phyloP scores from a whole-genome alignment of 2,329 filamentous ascomycete genomes.

The Sarocladium strictum region DNA sequence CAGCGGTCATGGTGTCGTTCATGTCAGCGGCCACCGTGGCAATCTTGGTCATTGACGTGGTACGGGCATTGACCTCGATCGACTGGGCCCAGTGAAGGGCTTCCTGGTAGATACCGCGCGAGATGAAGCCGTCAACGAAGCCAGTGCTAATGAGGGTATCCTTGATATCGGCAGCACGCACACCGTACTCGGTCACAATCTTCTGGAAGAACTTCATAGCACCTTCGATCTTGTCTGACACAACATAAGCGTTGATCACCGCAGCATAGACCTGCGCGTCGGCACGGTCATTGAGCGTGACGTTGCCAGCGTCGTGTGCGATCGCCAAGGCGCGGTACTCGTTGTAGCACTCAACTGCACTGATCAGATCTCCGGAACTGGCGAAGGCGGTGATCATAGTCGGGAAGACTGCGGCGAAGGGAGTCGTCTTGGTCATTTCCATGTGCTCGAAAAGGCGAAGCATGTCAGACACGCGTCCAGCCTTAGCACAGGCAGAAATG shows the following conservation, averaged over 20 bases:
- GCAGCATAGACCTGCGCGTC: constrained; percentile 85
- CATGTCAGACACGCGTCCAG: constrained; percentile 82
- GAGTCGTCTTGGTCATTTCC: constrained; percentile 68
- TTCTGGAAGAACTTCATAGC: constrained; percentile 81
- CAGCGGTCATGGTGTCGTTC: constrained; percentile 63
- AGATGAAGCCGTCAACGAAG: constrained; percentile 72
- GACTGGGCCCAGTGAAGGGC: constrained; percentile 68
- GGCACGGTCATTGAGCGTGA: constrained; percentile 62
- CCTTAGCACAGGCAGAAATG: constrained; percentile 79
- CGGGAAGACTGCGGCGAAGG: constrained; percentile 78
- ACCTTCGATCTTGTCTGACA: constrained; percentile 72
- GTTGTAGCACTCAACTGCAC: constrained; percentile 90
- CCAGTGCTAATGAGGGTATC: constrained; percentile 67
- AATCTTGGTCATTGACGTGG: constrained; percentile 64
- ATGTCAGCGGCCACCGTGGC: constrained; percentile 75
- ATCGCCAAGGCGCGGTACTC: constrained; percentile 90
- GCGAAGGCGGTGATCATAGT: constrained; percentile 95
- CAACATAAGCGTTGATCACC: constrained; percentile 84
- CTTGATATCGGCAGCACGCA: constrained; percentile 57
- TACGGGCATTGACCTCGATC: constrained; percentile 53
- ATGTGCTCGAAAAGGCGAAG: constrained; percentile 86
- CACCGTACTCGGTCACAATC: constrained; percentile 59
- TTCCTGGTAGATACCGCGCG: constrained; percentile 62
- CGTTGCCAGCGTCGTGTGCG: constrained; percentile 68
- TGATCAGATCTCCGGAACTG: constrained; percentile 70